Percentiles rank a stretch among this genome's conserved stretches.
These are phyloP conservation scores for Aspergillus floridensis DNA, from an alignment of 2,329 filamentous ascomycete species.

Conservation along the genomic window DNA sequence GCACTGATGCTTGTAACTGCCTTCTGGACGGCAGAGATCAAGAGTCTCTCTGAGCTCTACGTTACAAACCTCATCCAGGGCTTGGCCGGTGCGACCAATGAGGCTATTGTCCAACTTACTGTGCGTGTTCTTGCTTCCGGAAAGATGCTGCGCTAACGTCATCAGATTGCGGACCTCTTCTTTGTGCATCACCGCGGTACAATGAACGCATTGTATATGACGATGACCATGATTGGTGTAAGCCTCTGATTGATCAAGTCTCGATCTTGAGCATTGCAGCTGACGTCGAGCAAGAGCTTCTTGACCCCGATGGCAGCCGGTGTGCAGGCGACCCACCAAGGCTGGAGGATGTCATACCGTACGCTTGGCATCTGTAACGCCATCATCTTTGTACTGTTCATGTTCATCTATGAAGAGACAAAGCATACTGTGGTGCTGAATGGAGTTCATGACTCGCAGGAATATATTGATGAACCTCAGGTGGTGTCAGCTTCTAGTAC, in stretches of 20 bases:
- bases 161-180: slow-evolving; percentile 47
- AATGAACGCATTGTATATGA: slow-evolving; percentile 53
- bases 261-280: background rate
- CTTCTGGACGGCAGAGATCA: slow-evolving; percentile 45
- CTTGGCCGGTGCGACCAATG: slow-evolving; percentile 41
- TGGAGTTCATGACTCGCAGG: slow-evolving; percentile 1
- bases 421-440: slow-evolving; percentile 28
- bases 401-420: slow-evolving; percentile 40
- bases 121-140: slow-evolving; percentile 26
- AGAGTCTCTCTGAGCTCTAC: slow-evolving; percentile 45
- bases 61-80: slow-evolving; percentile 44
- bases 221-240: slow-evolving; percentile 37
- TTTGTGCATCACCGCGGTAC: slow-evolving; percentile 51
- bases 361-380: slow-evolving; percentile 35
- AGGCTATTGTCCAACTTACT: slow-evolving; percentile 42
- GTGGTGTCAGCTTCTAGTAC: background rate
- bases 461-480: background rate
- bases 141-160: background rate
- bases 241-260: slow-evolving; percentile 26
- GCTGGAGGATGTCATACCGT: slow-evolving; percentile 38
- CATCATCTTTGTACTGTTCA: slow-evolving; percentile 28
- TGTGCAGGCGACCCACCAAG: slow-evolving; percentile 31
- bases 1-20: slow-evolving; percentile 37
- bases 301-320: slow-evolving; percentile 36
- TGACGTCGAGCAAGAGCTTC: slow-evolving; percentile 22